Percentiles rank a stretch among this genome's conserved stretches.
Conservation (phyloP, 2,329 filamentous ascomycete genomes). For the Neonectria ditissima region DNA sequence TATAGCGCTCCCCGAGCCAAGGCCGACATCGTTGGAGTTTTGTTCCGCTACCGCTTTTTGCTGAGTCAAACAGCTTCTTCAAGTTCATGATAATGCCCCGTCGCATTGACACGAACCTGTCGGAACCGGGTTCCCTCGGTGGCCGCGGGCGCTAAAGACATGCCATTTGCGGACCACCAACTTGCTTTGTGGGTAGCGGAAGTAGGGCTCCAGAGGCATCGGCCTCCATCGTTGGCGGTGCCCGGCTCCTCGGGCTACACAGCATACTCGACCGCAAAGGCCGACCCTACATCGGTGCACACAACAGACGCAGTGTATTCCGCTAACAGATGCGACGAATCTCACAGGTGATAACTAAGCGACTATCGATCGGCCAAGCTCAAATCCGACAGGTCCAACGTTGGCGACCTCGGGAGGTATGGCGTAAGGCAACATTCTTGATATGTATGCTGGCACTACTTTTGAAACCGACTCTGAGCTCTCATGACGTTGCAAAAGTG, state of each 20-base stretch:
- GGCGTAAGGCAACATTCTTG: too few species aligned
- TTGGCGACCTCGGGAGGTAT: too few species aligned
- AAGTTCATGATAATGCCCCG: background rate
- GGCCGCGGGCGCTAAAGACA: background rate
- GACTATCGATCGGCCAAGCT: too few species aligned
- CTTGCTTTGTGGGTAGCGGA: background rate
- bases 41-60: background rate
- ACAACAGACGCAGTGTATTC: too few species aligned
- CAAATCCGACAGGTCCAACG: too few species aligned
- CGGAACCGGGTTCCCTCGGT: conserved; percentile 5
- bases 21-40: background rate
- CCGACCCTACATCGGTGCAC: too few species aligned
- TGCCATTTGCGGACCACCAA: too few species aligned
- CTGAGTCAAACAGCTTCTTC: background rate
- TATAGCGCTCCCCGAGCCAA: background rate
- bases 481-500: conserved; percentile 57
- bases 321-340: too few species aligned
- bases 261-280: background rate
- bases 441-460: too few species aligned
- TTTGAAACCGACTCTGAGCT: background rate
- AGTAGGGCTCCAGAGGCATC: conserved; percentile 2
- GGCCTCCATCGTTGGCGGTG: background rate
- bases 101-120: background rate
- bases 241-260: background rate
- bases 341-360: too few species aligned